phyloP scores from a whole-genome alignment of 2,329 filamentous ascomycete species.

The Triangularia verruculosa region DNA sequence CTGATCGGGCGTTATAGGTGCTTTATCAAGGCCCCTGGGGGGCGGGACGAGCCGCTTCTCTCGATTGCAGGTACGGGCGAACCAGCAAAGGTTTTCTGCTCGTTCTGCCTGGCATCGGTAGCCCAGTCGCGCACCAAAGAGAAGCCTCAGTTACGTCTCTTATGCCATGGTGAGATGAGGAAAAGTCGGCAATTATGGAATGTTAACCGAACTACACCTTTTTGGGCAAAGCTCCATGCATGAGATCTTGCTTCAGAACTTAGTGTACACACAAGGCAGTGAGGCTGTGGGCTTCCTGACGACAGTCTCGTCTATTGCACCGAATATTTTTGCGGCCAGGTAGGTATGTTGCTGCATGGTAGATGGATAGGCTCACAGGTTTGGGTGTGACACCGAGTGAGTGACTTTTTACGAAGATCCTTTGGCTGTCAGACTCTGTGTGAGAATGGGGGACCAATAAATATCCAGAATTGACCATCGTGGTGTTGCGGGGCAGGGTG shows the following conservation, averaged over 20 bases:
- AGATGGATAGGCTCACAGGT: neutral
- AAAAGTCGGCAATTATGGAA: slow-evolving; percentile 2
- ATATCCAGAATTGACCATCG: slow-evolving; percentile 17
- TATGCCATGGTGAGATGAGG: neutral
- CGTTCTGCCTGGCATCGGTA: neutral
- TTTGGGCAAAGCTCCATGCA: neutral
- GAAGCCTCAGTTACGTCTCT: neutral
- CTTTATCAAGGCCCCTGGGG: neutral
- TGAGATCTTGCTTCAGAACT: neutral
- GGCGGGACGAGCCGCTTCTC: slow-evolving; percentile 10
- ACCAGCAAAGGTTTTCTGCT: neutral
- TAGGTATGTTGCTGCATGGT: neutral
- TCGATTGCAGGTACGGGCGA: neutral
- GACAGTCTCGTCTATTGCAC: neutral
- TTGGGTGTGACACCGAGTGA: neutral
- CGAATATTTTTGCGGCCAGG: neutral
- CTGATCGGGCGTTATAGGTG: neutral
- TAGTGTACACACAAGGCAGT: neutral
- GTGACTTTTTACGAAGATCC: neutral
- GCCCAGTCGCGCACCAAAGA: neutral
- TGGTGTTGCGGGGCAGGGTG: slow-evolving; percentile 21
- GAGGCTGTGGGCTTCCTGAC: neutral
- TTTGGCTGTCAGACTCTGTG: neutral
- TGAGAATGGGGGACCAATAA: slow-evolving; percentile 16
- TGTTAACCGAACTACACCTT: neutral